Evolutionary conservation across 2,329 filamentous ascomycete species (phyloP), one percentile per base, ranked within the genome.

Genomic region (Coniella lustricola): DNA sequence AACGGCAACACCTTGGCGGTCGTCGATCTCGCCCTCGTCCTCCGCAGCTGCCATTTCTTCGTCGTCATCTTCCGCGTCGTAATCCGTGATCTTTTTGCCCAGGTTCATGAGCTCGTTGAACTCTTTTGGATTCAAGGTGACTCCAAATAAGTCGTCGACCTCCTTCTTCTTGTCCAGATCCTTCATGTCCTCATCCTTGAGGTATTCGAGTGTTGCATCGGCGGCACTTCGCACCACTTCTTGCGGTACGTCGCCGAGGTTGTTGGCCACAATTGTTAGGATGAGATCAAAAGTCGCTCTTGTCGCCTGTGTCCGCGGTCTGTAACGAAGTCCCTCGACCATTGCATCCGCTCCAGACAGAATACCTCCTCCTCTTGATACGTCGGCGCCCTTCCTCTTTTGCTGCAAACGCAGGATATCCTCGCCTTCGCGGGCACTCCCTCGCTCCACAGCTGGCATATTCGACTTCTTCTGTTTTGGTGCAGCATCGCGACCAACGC

Each of bases 111-210:
- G 71, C 69, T 97, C 91, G 63, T 97, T 97, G 72, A 97, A 98
- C 64, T 95, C 85, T 63, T 96, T 95, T 1, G 88, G 80, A 42
- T 77, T 84, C 72, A 96, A 79, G 1, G 82, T 82, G 32, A 78
- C 78, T n/a, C 91, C 93, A 36, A 98, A 68, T 51, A 97, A 82
- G 56, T 97, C 93, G 59, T 98, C 93, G 37, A 97, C 82, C 64
- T 96, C 90, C 69, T 90, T 95, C 74, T 98, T 98, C 74, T 94
- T 96, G 65, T 98, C 93, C 52, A 95, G 87, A 64, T 98, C 93
- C 66, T 97, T 97, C 71, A 96, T 74, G 54, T 90, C 86, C 54
- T 96, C 90, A 58, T 97, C 90, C 67, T 98, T 98, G 38, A 98
- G 73, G 54, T 85, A 89, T 64, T 98, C 93, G 46, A 98, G 67